Base-by-base conservation (phyloP, 2,329 filamentous ascomycete species). In the Aspergillus melleus region DNA sequence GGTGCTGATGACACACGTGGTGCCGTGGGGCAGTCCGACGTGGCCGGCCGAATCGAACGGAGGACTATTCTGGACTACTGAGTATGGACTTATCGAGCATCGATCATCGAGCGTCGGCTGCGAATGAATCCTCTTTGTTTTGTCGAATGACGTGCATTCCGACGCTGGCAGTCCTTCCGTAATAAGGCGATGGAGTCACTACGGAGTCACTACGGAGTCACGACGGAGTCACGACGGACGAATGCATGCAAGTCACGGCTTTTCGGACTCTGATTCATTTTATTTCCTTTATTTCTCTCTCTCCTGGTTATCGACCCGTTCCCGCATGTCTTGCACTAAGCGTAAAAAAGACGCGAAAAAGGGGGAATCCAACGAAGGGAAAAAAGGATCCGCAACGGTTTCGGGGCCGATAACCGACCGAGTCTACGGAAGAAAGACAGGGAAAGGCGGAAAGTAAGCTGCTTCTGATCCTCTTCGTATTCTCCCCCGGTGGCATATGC, bases 1-100 rank as follows among this genome's bases (percentile, higher is more conserved):
- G 58, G 20, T 36, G 26, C 36, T 22, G 47, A 42, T 59, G 53
- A 54, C 52, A 59, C 59, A 61, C 57, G 60, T 59, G 60, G 53
- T 59, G n/a, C 49, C 19, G 57, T 61, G 60, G 60, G 57, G 19
- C 56, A 0, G 9, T 26, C 50, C 32, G 47, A 55, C 42, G 22
- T 47, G 36, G 36, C 36, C 36, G 36, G 36, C 36, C 36, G 36
- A 42, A 42, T 42, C 16, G 32, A 36, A 36, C 30, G 30, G 30
- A 32, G 30, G 12, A 32, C 12, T 11, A 32, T 12, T 39, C 22
- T 22, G 22, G 22, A 22, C 4, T 22, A n/a, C n/a, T n/a, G n/a
- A n/a, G n/a, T n/a, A 39, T 14, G 36, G 36, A 42, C 12, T 42
- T 42, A 8, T n/a, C 2, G 14, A 42, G 36, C 16, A 42, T 42